Percentiles rank a stretch among this genome's conserved stretches.
Conservation (phyloP, 352 stramenopile genomes). For the Phytopythium montanum region DNA sequence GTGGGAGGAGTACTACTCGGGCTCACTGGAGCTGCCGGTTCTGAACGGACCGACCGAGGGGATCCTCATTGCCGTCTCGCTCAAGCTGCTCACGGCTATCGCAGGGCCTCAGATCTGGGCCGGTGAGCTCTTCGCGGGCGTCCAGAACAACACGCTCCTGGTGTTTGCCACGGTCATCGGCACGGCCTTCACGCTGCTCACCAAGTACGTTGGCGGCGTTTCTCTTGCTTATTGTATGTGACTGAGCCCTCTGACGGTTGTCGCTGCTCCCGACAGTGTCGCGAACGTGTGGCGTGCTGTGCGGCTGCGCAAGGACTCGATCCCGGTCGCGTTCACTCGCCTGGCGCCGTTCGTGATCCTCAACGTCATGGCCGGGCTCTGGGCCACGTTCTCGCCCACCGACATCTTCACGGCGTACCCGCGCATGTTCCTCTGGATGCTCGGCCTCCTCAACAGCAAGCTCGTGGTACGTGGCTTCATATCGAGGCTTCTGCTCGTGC, state of each 20-base stretch:
- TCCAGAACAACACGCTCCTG: constrained; percentile 85
- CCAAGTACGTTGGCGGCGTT: constrained; percentile 60
- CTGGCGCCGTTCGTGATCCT: constrained; percentile 71
- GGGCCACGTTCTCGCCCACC: constrained; percentile 67
- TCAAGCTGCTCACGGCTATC: constrained; percentile 72
- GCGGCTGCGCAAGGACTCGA: constrained; percentile 59
- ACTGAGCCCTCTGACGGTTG: constrained; percentile 4
- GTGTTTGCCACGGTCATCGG: constrained; percentile 60
- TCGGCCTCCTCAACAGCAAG: constrained; percentile 86
- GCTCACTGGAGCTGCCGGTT: constrained; percentile 91
- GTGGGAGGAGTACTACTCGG: constrained; percentile 95
- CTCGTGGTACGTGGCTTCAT: constrained; percentile 56
- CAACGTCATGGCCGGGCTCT: constrained; percentile 65
- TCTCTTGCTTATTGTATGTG: not conserved
- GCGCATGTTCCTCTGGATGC: constrained; percentile 85
- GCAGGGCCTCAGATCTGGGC: constrained; percentile 72
- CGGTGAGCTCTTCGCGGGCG: constrained; percentile 46
- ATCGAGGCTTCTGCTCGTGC: not conserved
- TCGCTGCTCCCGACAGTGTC: constrained; percentile 29
- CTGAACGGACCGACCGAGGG: constrained; percentile 98
- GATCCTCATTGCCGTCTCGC: constrained; percentile 81
- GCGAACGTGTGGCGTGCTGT: constrained; percentile 73
- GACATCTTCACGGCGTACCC: constrained; percentile 74
- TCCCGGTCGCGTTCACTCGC: constrained; percentile 77
- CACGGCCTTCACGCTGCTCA: constrained; percentile 51